These are phyloP conservation scores for Aspergillus sojae DNA, from an alignment of 2,329 filamentous ascomycete species.

Conservation along the genomic window DNA sequence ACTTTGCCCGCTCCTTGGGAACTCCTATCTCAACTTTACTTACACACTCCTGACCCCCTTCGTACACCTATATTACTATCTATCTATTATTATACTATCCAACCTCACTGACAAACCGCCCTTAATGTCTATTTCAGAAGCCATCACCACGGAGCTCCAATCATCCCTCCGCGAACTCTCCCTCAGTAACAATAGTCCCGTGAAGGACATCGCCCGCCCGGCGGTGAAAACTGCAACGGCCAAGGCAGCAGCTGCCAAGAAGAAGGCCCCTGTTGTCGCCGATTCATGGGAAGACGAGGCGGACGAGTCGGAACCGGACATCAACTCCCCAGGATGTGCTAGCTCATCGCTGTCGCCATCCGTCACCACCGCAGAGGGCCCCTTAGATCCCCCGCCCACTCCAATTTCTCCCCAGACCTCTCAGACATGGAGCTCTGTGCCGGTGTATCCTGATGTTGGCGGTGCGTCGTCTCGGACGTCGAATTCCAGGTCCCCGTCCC, in stretches of 20 bases:
- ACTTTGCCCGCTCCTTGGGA: conserved; percentile 1
- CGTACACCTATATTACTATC: background rate
- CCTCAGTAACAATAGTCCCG: conserved; percentile 33
- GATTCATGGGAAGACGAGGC: conserved; percentile 81
- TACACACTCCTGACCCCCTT: background rate
- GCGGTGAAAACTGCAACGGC: conserved; percentile 7
- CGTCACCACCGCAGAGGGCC: conserved; percentile 32
- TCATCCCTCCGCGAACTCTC: conserved; percentile 35
- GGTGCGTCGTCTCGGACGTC: conserved; percentile 21
- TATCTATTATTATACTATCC: background rate
- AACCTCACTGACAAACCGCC: conserved; percentile 14
- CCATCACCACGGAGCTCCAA: conserved; percentile 31
- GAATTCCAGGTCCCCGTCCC: conserved; percentile 19
- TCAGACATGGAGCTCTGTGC: conserved; percentile 22
- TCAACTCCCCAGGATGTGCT: conserved; percentile 13
- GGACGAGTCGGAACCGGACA: conserved; percentile 45
- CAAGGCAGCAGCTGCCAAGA: conserved; percentile 17
- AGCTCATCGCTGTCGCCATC: conserved; percentile 26
- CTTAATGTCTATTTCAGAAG: conserved; percentile 23
- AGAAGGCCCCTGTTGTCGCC: conserved; percentile 55
- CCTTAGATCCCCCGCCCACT: conserved; percentile 65
- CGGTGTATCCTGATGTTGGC: conserved; percentile 17
- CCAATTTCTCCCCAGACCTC: conserved; percentile 59
- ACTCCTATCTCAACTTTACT: background rate
- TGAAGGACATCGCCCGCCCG: conserved; percentile 32